phyloP scores from a whole-genome alignment of 179 eudicot species.

The Amaranthus tricolor region DNA sequence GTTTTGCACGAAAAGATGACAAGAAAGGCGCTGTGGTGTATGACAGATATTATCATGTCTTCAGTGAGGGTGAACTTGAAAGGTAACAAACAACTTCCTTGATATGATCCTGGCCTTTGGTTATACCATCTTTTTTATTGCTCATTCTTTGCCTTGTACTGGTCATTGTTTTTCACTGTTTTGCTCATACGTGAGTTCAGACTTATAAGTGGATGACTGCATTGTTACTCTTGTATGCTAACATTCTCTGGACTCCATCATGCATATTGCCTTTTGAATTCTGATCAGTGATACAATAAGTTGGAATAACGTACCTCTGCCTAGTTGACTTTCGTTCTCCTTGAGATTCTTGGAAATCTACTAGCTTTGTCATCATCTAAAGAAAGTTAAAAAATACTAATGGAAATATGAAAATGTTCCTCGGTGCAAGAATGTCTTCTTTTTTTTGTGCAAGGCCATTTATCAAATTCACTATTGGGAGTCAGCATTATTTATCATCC shows the following conservation, averaged over 20 bases:
- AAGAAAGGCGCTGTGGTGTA: slow-evolving; percentile 95
- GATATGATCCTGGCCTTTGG: neutral
- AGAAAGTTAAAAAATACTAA: too few relatives aligned
- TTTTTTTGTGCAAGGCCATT: neutral
- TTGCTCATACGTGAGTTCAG: neutral
- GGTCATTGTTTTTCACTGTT: neutral
- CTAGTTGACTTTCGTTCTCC: neutral
- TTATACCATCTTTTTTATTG: neutral
- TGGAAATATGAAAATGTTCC: too few relatives aligned
- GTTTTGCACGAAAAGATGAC: slow-evolving; percentile 86
- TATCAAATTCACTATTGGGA: neutral
- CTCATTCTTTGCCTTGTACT: neutral
- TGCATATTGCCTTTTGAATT: slow-evolving; percentile 9
- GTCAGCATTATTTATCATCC: too few relatives aligned
- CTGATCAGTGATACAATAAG: neutral
- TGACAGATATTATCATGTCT: slow-evolving; percentile 90
- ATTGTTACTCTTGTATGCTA: neutral
- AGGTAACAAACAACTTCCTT: slow-evolving; percentile 39
- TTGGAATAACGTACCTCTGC: neutral
- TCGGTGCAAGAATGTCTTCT: neutral
- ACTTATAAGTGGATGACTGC: neutral
- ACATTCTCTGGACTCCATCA: neutral
- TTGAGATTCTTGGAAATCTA: too few relatives aligned
- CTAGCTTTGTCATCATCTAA: too few relatives aligned
- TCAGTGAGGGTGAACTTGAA: slow-evolving; percentile 95